phyloP scores from a whole-genome alignment of 805 yeast genomes.

The Spathaspora sp. region DNA sequence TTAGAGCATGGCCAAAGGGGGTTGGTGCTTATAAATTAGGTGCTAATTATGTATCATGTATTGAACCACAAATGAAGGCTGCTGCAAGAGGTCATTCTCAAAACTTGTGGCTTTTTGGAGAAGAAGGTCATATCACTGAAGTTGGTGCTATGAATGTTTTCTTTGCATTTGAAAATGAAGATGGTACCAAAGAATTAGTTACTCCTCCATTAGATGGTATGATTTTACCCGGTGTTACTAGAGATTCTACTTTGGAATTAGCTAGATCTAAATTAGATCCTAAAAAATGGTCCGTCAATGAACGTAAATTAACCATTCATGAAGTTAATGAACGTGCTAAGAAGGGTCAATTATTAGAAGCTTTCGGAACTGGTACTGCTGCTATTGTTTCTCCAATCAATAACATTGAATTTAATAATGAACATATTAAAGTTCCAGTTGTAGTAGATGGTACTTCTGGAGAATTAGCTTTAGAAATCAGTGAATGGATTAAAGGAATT shows the following conservation, averaged over 20 bases:
- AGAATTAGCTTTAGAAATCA: conserved; percentile 70
- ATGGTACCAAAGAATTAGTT: conserved; percentile 86
- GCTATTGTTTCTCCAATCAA: conserved; percentile 94
- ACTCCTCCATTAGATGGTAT: conserved; percentile 98
- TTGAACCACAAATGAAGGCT: conserved; percentile 86
- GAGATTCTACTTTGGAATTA: conserved; percentile 79
- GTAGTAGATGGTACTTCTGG: conserved; percentile 75
- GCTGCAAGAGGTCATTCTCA: conserved; percentile 91
- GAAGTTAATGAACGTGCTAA: conserved; percentile 78
- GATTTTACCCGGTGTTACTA: conserved; percentile 92
- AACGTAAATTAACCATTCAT: conserved; percentile 76
- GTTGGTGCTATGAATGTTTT: conserved; percentile 98
- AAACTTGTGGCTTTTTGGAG: conserved; percentile 94
- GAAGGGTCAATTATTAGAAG: conserved; percentile 85
- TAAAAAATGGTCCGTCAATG: conserved; percentile 77
- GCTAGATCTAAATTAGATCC: conserved; percentile 74
- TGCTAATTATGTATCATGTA: conserved; percentile 96
- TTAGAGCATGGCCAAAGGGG: conserved; percentile 99
- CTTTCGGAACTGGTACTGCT: conserved; percentile 97
- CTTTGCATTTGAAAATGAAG: conserved; percentile 74
- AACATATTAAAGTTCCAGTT: conserved; percentile 73
- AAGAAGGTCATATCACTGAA: conserved; percentile 82
- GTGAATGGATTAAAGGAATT: conserved; percentile 81
- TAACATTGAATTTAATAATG: conserved; percentile 76
- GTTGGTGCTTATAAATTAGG: conserved; percentile 95